Percentiles rank a stretch among this genome's conserved stretches.
Evolutionary conservation across 1,284 basidiomycete species (phyloP).

Genomic region (Apiotrichum mycotoxinovorans): DNA sequence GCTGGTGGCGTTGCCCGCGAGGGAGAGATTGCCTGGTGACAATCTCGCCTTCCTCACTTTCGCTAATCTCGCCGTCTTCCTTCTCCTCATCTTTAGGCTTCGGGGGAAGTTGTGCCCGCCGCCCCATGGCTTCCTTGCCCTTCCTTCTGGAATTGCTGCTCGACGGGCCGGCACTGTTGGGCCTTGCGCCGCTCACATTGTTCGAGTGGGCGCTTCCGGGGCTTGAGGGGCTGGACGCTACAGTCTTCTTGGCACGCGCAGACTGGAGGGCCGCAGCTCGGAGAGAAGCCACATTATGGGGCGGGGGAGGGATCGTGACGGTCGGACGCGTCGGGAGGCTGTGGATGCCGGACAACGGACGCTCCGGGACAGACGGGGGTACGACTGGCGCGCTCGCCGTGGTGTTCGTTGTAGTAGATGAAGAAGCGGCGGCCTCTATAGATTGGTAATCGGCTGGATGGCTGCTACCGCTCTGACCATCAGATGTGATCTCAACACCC

Average conservation of each 20-base stretch:
- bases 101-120: too few relatives aligned
- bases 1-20: neutral
- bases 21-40: neutral
- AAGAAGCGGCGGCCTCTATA: neutral
- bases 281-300: slow-evolving; percentile 11
- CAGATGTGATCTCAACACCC: neutral
- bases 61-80: slow-evolving; percentile 21
- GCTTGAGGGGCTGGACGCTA: neutral
- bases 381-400: neutral
- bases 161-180: too few relatives aligned
- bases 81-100: neutral
- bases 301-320: neutral
- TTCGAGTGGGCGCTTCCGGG: too few relatives aligned
- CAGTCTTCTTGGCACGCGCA: slow-evolving; percentile 1
- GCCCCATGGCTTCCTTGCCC: too few relatives aligned
- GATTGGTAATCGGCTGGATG: neutral
- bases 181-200: neutral
- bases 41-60: slow-evolving; percentile 2
- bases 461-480: neutral
- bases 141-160: too few relatives aligned
- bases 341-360: neutral
- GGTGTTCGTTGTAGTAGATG: too few relatives aligned
- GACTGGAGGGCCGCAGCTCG: slow-evolving; percentile 14
- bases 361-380: neutral
- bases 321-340: neutral